Conservation (phyloP, 2,329 filamentous ascomycete genomes). For the Botrytis fabae region DNA sequence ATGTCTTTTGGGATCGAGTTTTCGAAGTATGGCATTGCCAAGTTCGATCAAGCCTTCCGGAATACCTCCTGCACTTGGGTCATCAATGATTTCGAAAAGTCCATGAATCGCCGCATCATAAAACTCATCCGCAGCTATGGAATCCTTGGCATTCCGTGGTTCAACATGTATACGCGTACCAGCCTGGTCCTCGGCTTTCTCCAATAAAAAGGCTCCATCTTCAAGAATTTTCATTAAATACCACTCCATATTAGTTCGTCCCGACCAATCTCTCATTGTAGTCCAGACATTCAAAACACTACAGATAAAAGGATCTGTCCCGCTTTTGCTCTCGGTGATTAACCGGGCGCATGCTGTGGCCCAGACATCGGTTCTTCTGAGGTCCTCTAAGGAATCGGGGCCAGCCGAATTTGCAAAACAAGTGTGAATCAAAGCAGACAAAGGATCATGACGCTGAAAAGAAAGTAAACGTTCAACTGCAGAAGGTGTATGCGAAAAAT, state of each 20-base stretch:
- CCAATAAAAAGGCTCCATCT: slow-evolving; percentile 86
- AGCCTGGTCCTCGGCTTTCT: slow-evolving; percentile 78
- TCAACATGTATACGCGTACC: slow-evolving; percentile 70
- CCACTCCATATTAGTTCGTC: slow-evolving; percentile 84
- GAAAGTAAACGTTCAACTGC: slow-evolving; percentile 82
- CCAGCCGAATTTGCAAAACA: slow-evolving; percentile 85
- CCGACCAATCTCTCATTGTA: slow-evolving; percentile 83
- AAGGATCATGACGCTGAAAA: slow-evolving; percentile 83
- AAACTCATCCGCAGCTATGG: slow-evolving; percentile 82
- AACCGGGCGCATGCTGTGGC: slow-evolving; percentile 82
- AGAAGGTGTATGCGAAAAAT: slow-evolving; percentile 51
- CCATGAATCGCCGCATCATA: slow-evolving; percentile 79
- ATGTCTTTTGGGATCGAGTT: slow-evolving; percentile 70
- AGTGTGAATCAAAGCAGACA: slow-evolving; percentile 83
- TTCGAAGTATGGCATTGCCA: slow-evolving; percentile 77
- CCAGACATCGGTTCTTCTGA: slow-evolving; percentile 80
- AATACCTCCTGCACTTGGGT: slow-evolving; percentile 80
- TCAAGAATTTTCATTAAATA: slow-evolving; percentile 94
- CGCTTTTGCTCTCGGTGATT: slow-evolving; percentile 73
- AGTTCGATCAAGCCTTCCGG: slow-evolving; percentile 83
- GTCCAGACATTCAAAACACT: slow-evolving; percentile 87
- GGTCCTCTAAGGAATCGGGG: slow-evolving; percentile 78
- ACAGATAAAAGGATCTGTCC: slow-evolving; percentile 77
- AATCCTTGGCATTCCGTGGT: slow-evolving; percentile 74
- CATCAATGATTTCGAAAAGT: slow-evolving; percentile 83